Conservation (phyloP, 352 stramenopile species). For the Globisporangium heterothallicum region DNA sequence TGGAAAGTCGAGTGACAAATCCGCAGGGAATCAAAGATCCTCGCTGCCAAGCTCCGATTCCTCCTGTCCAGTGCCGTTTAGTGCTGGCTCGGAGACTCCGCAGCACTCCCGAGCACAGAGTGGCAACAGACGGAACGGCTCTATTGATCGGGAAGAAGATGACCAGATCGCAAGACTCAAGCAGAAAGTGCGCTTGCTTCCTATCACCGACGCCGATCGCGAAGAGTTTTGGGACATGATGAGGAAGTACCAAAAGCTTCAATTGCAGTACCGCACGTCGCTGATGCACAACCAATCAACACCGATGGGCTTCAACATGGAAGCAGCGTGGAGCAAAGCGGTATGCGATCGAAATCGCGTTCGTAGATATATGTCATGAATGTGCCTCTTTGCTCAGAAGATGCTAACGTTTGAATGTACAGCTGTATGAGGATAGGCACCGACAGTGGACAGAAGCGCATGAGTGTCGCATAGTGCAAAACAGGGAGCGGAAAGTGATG, state of each 20-base stretch:
- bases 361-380: no score
- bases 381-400: neutral
- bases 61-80: neutral
- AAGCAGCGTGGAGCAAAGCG: constrained; percentile 45
- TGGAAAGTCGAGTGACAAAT: neutral
- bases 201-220: constrained; percentile 33
- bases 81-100: neutral
- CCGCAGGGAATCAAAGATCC: no score
- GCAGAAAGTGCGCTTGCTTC: constrained; percentile 31
- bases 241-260: constrained; percentile 33
- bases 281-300: constrained; percentile 28
- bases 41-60: neutral
- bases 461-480: constrained; percentile 25
- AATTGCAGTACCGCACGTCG: constrained; percentile 26
- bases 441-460: constrained; percentile 31
- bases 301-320: constrained; percentile 51
- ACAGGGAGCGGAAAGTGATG: constrained; percentile 26
- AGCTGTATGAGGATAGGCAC: constrained; percentile 45
- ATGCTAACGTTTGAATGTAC: constrained; percentile 3
- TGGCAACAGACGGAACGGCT: neutral
- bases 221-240: constrained; percentile 41
- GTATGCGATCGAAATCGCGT: constrained; percentile 13
- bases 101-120: neutral
- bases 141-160: constrained; percentile 12
- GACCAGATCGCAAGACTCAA: constrained; percentile 44